phyloP scores from a whole-genome alignment of 2,329 filamentous ascomycete species.

The Tolypocladium amazonense region DNA sequence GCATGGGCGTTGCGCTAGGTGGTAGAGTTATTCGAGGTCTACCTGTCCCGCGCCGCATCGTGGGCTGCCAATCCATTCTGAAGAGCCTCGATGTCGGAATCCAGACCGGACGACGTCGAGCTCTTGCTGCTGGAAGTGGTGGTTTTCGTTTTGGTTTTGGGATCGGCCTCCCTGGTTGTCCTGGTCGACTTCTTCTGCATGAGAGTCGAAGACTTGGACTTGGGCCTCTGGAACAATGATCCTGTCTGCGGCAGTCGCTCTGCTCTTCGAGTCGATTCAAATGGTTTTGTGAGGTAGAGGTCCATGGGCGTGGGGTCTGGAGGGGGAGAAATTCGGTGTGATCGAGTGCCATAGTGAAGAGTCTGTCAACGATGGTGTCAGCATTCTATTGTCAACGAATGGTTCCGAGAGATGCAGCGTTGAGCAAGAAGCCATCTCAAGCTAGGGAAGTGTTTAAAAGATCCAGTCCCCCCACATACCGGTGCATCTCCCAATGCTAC shows the following conservation, averaged over 20 bases:
- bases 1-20: slow-evolving; percentile 8
- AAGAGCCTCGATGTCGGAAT: slow-evolving; percentile 39
- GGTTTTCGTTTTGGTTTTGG: slow-evolving; percentile 20
- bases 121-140: slow-evolving; percentile 18
- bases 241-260: slow-evolving; percentile 40
- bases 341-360: slow-evolving; percentile 41
- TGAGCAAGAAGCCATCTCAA: not conserved
- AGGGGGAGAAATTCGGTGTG: slow-evolving; percentile 33
- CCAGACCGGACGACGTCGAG: slow-evolving; percentile 28
- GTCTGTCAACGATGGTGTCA: slow-evolving; percentile 24
- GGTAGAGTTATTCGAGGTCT: slow-evolving; percentile 9
- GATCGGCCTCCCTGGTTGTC: slow-evolving; percentile 17
- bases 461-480: slow-evolving; percentile 34
- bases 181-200: slow-evolving; percentile 13
- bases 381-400: not conserved
- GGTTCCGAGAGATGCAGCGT: not conserved
- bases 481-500: slow-evolving; percentile 47
- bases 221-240: slow-evolving; percentile 36
- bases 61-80: slow-evolving; percentile 29
- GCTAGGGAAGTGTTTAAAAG: not conserved
- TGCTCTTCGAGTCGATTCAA: slow-evolving; percentile 33
- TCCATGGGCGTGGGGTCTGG: slow-evolving; percentile 40
- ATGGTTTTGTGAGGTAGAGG: slow-evolving; percentile 43
- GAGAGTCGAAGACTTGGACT: slow-evolving; percentile 15
- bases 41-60: slow-evolving; percentile 25